Conservation (phyloP, 306 rosid species). For the Rosa rugosa region DNA sequence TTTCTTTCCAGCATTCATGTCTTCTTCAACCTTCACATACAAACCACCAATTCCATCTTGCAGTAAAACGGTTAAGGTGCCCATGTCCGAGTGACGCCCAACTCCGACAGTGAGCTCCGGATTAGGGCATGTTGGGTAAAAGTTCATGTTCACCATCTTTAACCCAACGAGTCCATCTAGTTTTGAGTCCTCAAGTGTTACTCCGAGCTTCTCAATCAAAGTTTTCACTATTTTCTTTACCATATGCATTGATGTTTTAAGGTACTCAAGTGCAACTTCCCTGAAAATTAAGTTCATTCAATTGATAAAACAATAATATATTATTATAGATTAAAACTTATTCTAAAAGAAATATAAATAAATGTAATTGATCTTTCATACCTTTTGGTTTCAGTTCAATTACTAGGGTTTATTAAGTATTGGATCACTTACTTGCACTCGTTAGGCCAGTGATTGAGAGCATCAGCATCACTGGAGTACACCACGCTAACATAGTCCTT, state of each 20-base stretch:
- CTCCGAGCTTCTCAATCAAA: conserved; percentile 45
- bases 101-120: conserved; percentile 75
- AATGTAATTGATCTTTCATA: neutral
- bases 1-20: conserved; percentile 10
- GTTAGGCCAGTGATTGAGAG: conserved; percentile 53
- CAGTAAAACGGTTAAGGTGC: conserved; percentile 54
- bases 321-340: no score
- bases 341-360: no score
- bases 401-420: neutral
- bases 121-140: conserved; percentile 64
- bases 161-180: conserved; percentile 36
- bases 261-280: conserved; percentile 54
- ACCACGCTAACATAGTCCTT: conserved; percentile 58
- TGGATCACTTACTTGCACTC: conserved; percentile 50
- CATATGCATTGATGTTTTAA: conserved; percentile 43
- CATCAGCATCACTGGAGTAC: conserved; percentile 49
- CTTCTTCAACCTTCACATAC: conserved; percentile 48
- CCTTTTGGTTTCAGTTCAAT: neutral
- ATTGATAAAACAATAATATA: no score
- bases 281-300: conserved; percentile 18
- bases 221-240: conserved; percentile 36
- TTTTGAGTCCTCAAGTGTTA: conserved; percentile 35
- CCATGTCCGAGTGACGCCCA: conserved; percentile 72
- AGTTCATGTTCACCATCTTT: conserved; percentile 61
- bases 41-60: conserved; percentile 75